phyloP scores from a whole-genome alignment of 805 yeast species.

The Starmerella apicola region DNA sequence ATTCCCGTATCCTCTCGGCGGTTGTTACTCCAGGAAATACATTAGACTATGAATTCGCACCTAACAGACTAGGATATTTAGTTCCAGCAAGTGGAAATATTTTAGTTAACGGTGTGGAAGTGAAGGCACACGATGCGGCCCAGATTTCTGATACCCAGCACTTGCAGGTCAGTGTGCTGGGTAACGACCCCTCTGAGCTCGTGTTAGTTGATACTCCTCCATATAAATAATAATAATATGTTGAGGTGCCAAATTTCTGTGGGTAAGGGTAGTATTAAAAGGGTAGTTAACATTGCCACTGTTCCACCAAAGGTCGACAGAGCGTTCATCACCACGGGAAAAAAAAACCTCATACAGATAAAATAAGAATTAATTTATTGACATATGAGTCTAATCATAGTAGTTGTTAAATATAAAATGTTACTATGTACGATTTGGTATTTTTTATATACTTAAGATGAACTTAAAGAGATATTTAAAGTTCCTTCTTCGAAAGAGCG shows the following conservation, averaged over 20 bases:
- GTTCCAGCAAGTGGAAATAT: constrained; percentile 1
- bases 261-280: no score
- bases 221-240: no score
- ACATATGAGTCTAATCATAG: no score
- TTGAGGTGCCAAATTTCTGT: no score
- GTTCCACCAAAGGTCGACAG: no score
- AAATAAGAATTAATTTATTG: no score
- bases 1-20: constrained; percentile 4
- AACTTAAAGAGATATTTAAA: no score
- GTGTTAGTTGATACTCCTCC: constrained; percentile 1
- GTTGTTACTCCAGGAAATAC: constrained; percentile 1
- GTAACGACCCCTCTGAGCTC: not conserved
- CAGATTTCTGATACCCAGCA: not conserved
- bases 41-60: not conserved
- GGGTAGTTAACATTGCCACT: no score
- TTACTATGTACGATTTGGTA: no score
- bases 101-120: constrained; percentile 2
- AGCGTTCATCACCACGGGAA: no score
- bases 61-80: constrained; percentile 6
- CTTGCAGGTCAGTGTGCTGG: constrained; percentile 1
- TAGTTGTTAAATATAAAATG: no score
- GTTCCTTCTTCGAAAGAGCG: constrained; percentile 4
- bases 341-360: no score
- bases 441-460: not conserved
- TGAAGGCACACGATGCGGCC: constrained; percentile 9